Evolutionary conservation across 2,329 filamentous ascomycete species (phyloP).

Genomic region (Penicillium sclerotigenum): DNA sequence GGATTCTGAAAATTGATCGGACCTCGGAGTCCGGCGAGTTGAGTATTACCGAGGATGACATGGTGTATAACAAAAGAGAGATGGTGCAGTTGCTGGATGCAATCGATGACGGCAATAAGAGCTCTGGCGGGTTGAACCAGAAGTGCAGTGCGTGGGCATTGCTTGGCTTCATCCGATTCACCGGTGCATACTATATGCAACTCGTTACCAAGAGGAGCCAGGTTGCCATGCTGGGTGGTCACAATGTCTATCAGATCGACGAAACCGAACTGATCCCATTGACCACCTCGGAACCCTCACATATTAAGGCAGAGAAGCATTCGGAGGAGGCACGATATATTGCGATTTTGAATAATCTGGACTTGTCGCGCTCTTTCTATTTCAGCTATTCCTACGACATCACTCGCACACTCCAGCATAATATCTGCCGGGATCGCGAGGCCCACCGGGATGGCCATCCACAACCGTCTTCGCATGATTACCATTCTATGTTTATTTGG

Average conservation of each 20-base stretch:
- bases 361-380: constrained; percentile 89
- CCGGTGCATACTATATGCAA: constrained; percentile 94
- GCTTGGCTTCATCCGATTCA: constrained; percentile 93
- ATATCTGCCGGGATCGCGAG: constrained; percentile 76
- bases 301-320: constrained; percentile 75
- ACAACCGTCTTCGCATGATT: constrained; percentile 68
- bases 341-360: constrained; percentile 82
- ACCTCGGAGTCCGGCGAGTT: constrained; percentile 76
- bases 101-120: constrained; percentile 92
- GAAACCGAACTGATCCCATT: constrained; percentile 88
- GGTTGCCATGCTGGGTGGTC: constrained; percentile 91
- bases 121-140: constrained; percentile 82
- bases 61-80: constrained; percentile 85
- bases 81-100: constrained; percentile 91
- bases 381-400: constrained; percentile 99
- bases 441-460: constrained; percentile 64
- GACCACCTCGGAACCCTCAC: constrained; percentile 64
- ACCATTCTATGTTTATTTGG: constrained; percentile 98
- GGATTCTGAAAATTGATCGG: constrained; percentile 91
- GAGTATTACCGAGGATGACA: constrained; percentile 87
- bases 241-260: constrained; percentile 94
- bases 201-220: constrained; percentile 94
- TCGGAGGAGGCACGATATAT: constrained; percentile 88
- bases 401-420: constrained; percentile 85
- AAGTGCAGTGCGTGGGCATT: constrained; percentile 91